Evolutionary conservation across 148 eudicot genomes (phyloP).

Genomic region (Cornus kousa): DNA sequence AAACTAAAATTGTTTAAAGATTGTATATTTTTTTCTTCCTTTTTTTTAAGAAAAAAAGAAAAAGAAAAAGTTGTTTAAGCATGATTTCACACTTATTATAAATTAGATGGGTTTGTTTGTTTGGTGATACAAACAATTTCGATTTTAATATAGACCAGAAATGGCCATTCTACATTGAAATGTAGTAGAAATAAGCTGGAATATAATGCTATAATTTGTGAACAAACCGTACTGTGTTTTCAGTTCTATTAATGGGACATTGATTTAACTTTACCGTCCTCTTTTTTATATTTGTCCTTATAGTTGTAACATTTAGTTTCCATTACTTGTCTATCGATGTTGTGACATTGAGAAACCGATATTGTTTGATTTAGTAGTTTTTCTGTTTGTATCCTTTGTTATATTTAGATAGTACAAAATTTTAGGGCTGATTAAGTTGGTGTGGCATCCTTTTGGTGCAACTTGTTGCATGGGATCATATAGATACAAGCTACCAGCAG

Average conservation of each 20-base stretch:
- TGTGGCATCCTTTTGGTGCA: not conserved
- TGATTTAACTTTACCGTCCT: no score
- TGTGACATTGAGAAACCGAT: not conserved
- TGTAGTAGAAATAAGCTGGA: no score
- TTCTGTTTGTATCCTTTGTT: not conserved
- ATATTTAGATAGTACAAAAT: not conserved
- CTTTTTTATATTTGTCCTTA: no score
- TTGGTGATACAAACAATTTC: not conserved
- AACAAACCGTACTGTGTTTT: no score
- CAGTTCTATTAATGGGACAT: not conserved
- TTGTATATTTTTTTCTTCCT: no score
- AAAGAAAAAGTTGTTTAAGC: no score
- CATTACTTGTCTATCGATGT: not conserved
- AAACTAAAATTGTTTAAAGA: no score
- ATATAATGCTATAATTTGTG: no score
- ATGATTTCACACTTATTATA: no score
- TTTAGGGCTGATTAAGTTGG: not conserved
- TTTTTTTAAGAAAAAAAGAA: no score
- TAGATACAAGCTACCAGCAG: not conserved
- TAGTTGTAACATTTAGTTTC: no score
- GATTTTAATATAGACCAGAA: not conserved
- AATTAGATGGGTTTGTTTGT: no score
- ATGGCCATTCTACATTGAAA: not conserved
- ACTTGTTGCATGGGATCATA: not conserved
- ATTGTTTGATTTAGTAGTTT: not conserved